Conservation (phyloP, 2,329 filamentous ascomycete species). For the Metarhizium album region DNA sequence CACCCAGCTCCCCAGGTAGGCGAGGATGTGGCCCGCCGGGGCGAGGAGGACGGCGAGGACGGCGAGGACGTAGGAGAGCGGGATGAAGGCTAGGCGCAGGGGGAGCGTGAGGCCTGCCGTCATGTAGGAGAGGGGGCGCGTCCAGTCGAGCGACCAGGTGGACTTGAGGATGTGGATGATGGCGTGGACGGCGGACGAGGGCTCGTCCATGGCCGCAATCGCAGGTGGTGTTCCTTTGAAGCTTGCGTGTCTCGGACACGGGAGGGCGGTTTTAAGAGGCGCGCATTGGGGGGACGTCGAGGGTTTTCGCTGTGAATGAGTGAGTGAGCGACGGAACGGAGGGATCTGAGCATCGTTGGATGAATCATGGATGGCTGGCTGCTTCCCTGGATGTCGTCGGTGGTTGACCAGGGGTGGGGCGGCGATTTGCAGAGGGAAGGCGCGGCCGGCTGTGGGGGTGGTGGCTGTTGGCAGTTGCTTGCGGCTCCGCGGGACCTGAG, state of each 20-base stretch:
- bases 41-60: neutral
- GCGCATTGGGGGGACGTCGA: neutral
- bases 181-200: slow-evolving; percentile 14
- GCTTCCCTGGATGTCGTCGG: neutral
- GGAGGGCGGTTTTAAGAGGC: neutral
- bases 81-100: slow-evolving; percentile 3
- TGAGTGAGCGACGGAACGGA: neutral
- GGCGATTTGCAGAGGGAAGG: neutral
- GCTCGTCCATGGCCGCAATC: slow-evolving; percentile 7
- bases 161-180: slow-evolving; percentile 16
- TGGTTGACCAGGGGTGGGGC: neutral
- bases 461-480: neutral
- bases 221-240: too few relatives aligned
- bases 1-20: slow-evolving; percentile 4
- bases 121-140: slow-evolving; percentile 13
- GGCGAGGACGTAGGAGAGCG: neutral
- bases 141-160: slow-evolving; percentile 19
- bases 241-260: neutral
- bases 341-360: neutral
- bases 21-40: slow-evolving; percentile 3
- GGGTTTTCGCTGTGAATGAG: too few relatives aligned
- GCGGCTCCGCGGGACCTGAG: neutral
- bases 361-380: neutral
- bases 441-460: neutral
- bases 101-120: slow-evolving; percentile 5